These are phyloP conservation scores for Calonectria naviculata DNA, from an alignment of 2,329 filamentous ascomycete genomes.

Conservation along the genomic window DNA sequence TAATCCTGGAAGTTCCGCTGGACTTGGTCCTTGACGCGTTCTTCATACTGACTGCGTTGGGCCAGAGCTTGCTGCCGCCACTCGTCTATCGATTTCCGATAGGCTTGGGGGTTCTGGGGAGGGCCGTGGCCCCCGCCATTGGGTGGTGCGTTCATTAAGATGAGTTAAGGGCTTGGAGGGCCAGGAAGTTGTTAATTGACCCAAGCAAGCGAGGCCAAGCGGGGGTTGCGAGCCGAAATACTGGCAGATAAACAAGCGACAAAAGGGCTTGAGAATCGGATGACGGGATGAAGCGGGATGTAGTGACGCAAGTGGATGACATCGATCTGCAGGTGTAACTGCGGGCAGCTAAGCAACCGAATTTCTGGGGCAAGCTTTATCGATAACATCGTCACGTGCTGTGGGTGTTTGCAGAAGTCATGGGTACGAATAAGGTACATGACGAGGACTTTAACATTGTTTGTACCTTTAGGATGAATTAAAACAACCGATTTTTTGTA, in stretches of 20 bases:
- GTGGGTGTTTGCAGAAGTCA: constrained; percentile 3
- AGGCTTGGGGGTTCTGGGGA: constrained; percentile 35
- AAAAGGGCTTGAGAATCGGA: constrained; percentile 21
- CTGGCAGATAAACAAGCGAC: neutral
- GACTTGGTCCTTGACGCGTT: constrained; percentile 45
- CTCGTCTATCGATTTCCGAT: constrained; percentile 44
- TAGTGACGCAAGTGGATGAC: constrained; percentile 41
- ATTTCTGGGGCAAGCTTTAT: constrained; percentile 39
- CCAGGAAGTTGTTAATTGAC: constrained; percentile 5
- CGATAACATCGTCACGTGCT: constrained; percentile 42
- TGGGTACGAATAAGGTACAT: neutral
- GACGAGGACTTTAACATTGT: no score
- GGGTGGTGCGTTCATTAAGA: constrained; percentile 31
- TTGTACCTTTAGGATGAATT: no score
- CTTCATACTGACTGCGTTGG: constrained; percentile 43
- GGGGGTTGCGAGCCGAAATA: neutral
- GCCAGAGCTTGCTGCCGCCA: constrained; percentile 43
- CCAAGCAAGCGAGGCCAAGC: neutral
- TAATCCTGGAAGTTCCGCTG: constrained; percentile 46
- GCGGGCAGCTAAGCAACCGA: neutral
- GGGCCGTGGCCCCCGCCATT: constrained; percentile 22
- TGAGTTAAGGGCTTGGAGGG: neutral
- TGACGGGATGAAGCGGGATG: constrained; percentile 32
- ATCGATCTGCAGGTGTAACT: constrained; percentile 17
- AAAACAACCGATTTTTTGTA: no score